phyloP scores from a whole-genome alignment of 805 yeast genomes.

The Grigorovia jiainica region DNA sequence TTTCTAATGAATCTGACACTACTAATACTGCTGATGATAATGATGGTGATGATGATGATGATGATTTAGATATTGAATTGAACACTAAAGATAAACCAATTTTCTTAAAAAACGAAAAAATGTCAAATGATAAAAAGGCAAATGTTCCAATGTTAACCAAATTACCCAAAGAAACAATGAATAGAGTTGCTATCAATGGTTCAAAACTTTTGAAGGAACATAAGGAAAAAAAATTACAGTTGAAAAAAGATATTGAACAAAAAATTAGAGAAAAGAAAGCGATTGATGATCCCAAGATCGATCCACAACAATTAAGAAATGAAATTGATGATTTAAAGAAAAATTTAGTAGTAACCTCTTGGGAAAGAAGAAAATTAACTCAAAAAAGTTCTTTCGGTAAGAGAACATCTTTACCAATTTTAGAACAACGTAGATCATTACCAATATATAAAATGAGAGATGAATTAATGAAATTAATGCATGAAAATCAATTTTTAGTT shows the following conservation, averaged over 20 bases:
- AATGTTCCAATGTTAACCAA: slow-evolving; percentile 51
- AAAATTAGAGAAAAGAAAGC: slow-evolving; percentile 24
- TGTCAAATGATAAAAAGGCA: slow-evolving; percentile 24
- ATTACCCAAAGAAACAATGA: slow-evolving; percentile 71
- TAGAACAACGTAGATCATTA: slow-evolving; percentile 50
- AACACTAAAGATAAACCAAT: slow-evolving; percentile 54
- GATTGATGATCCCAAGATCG: slow-evolving; percentile 27
- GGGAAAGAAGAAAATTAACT: slow-evolving; percentile 25
- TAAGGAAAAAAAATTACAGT: slow-evolving; percentile 47
- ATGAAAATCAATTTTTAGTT: slow-evolving; percentile 55
- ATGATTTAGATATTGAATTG: slow-evolving; percentile 65
- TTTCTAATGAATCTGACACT: slow-evolving; percentile 3
- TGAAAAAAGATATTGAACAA: slow-evolving; percentile 37
- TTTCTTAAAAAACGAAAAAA: slow-evolving; percentile 47
- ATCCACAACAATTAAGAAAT: slow-evolving; percentile 6
- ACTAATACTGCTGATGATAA: slow-evolving; percentile 8
- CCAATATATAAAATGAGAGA: slow-evolving; percentile 65
- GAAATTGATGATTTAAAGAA: slow-evolving; percentile 14
- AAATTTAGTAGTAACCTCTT: slow-evolving; percentile 21
- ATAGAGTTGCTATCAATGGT: slow-evolving; percentile 67
- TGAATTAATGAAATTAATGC: slow-evolving; percentile 50
- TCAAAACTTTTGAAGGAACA: slow-evolving; percentile 57
- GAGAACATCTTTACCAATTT: slow-evolving; percentile 33
- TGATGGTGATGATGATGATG: slow-evolving; percentile 21
- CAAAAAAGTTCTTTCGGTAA: slow-evolving; percentile 30